Conservation (phyloP, 345 rosid genomes). For the Geranium rotundifolium region DNA sequence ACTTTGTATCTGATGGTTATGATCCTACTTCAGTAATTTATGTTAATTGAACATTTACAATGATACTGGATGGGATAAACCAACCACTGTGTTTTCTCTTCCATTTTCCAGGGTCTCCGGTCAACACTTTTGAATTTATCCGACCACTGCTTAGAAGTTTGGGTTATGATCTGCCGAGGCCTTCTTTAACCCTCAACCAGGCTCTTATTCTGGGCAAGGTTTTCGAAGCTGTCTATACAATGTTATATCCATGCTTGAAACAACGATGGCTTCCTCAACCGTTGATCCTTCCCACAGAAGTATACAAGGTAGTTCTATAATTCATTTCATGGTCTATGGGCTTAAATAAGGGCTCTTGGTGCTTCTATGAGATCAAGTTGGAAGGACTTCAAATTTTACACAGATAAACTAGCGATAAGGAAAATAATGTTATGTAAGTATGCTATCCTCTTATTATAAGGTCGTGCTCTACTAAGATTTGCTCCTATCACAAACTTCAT, state of each 20-base stretch:
- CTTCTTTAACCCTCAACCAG: slow-evolving; percentile 37
- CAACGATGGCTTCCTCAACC: slow-evolving; percentile 85
- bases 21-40: background rate
- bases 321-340: background rate
- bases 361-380: too few relatives aligned
- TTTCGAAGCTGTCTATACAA: slow-evolving; percentile 44
- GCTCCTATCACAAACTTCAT: too few relatives aligned
- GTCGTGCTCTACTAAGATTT: too few relatives aligned
- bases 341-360: background rate
- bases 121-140: slow-evolving; percentile 78
- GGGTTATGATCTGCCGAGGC: slow-evolving; percentile 58
- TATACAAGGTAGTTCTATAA: slow-evolving; percentile 49
- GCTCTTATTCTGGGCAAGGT: slow-evolving; percentile 51
- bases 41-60: too few relatives aligned
- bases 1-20: slow-evolving; percentile 90
- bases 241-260: slow-evolving; percentile 73
- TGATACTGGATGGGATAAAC: background rate
- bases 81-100: background rate
- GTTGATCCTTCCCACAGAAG: slow-evolving; percentile 76
- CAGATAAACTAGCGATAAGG: too few relatives aligned
- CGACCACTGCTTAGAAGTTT: slow-evolving; percentile 53
- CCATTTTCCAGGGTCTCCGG: slow-evolving; percentile 58
- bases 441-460: too few relatives aligned
- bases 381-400: too few relatives aligned
- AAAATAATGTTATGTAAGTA: too few relatives aligned